Conservation (phyloP, 768 basidiomycete genomes). For the Tylopilus rubrobrunneus region DNA sequence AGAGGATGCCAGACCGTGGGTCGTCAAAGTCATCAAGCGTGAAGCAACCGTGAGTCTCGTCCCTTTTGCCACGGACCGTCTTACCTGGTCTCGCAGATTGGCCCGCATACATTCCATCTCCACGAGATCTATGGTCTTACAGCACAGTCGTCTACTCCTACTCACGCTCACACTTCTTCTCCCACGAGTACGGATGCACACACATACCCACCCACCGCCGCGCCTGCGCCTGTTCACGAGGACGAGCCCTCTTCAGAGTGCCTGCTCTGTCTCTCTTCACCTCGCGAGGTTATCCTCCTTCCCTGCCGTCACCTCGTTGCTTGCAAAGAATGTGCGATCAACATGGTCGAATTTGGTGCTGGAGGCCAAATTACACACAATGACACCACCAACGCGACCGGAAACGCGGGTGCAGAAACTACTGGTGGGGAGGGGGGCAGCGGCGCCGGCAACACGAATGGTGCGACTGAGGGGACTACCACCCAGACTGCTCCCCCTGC, state of each 20-base stretch:
- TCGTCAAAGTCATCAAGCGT: slow-evolving; percentile 88
- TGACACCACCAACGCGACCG: slow-evolving; percentile 34
- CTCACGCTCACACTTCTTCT: slow-evolving; percentile 36
- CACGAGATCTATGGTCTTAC: slow-evolving; percentile 94
- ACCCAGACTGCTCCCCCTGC: slow-evolving; percentile 27
- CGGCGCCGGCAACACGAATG: slow-evolving; percentile 11
- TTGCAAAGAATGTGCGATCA: slow-evolving; percentile 91
- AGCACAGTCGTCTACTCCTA: slow-evolving; percentile 42
- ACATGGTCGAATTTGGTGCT: slow-evolving; percentile 97
- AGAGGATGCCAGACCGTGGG: slow-evolving; percentile 76
- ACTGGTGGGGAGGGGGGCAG: slow-evolving; percentile 27
- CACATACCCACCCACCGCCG: slow-evolving; percentile 44
- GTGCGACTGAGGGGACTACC: slow-evolving; percentile 24
- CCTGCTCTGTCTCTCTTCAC: slow-evolving; percentile 83
- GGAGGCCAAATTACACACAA: slow-evolving; percentile 78
- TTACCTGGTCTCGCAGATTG: slow-evolving; percentile 54
- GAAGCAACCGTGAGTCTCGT: slow-evolving; percentile 66
- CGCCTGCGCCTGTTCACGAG: slow-evolving; percentile 35
- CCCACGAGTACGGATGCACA: slow-evolving; percentile 36
- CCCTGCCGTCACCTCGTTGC: slow-evolving; percentile 94
- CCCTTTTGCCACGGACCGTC: not conserved
- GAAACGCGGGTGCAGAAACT: slow-evolving; percentile 21
- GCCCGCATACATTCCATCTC: slow-evolving; percentile 88
- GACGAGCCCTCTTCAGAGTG: slow-evolving; percentile 84
- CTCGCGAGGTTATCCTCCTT: slow-evolving; percentile 87